Evolutionary conservation across 768 basidiomycete genomes (phyloP), one percentile per base, ranked within the genome.

Genomic region (Amanita phalloides): DNA sequence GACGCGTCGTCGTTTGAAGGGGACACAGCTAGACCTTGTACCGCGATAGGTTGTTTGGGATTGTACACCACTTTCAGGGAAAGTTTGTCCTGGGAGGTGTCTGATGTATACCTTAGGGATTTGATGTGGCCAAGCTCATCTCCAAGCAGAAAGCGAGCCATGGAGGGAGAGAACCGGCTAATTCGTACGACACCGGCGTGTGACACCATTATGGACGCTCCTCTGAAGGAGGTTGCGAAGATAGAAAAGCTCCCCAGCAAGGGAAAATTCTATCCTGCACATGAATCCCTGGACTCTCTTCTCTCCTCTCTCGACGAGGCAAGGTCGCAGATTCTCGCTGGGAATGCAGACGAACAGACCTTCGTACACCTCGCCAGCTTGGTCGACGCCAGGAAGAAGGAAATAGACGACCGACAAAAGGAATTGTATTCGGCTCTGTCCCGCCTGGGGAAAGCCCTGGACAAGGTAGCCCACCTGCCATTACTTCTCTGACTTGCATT

Each of bases 371-470:
- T 90, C 8, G 69, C 75, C 14, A 77, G 76, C 61, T 71, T 73
- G 2, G 75, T 90, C 2, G 86, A 89, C 45, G 64, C 70, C 0
- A 79, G 68, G 66, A 92, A 88, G 81, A 91, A 84, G 63, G 89
- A 90, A 53, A 72, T 92, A 1, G 89, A 90, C 53, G 89, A 93
- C 33, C 76, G 84, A 3, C 84, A 93, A 72, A 97, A 94, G 65
- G 92, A 93, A 58, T 75, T 91, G 32, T 90, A 94, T 59, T 78
- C 75, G 17, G 81, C 83, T 2, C 67, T 96, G 7, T 78, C 82
- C 25, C 79, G 80, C 57, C 73, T 94, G 35, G 90, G 90, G 26
- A 97, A 93, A 68, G 76, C 82, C 0, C 66, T 97, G 62, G 95
- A 98, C 62, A 98, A 96, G 84, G 95, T 89, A 51, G 39, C 74